Evolutionary conservation across 2,329 filamentous ascomycete species (phyloP), one percentile per base, ranked within the genome.

Genomic region (Pseudogymnoascus sp.): DNA sequence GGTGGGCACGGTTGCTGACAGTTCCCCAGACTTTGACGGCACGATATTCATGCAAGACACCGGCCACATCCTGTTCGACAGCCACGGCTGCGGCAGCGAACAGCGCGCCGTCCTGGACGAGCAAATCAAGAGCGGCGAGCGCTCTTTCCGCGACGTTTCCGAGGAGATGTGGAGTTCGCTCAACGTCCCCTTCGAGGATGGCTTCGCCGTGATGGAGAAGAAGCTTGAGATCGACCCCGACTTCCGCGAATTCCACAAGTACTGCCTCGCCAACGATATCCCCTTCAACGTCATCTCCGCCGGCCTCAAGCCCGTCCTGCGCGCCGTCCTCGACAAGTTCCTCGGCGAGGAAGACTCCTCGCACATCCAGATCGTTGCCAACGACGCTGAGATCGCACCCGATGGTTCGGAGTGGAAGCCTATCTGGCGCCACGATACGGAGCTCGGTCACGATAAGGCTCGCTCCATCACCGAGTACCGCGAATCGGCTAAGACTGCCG

Each of bases 31-130:
- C 72, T 88, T 89, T 67, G 86, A 88, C 71, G 86, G 86, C 65
- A 88, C 86, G 3, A 89, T 89, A 65, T 87, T 87, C 77, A 86
- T 86, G 79, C 84, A 87, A 77, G 84, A 87, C 67, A 87, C 83
- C 1, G 87, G 87, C 48, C 86, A 88, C 70, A 80, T 88, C 66
- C 81, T 89, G 59, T 87, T 88, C 73, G 85, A 88, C 70, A 78
- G 78, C 67, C 80, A 85, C 66, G 85, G 86, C 60, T 87, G 85
- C 72, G 86, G 86, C 29, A 74, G 77, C 21, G 76, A 80, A 64
- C 77, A 77, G 62, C 80, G 85, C 59, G 74, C 81, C 62, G 68
- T 79, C 40, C 80, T 88, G 59, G 85, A 88, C 63, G 75, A 81
- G 63, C 83, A 88, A 68, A 86, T 88, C 73, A 83, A 85, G 68